Base-by-base conservation (phyloP, 495 filamentous ascomycete genomes). In the Penicillium argentinense region DNA sequence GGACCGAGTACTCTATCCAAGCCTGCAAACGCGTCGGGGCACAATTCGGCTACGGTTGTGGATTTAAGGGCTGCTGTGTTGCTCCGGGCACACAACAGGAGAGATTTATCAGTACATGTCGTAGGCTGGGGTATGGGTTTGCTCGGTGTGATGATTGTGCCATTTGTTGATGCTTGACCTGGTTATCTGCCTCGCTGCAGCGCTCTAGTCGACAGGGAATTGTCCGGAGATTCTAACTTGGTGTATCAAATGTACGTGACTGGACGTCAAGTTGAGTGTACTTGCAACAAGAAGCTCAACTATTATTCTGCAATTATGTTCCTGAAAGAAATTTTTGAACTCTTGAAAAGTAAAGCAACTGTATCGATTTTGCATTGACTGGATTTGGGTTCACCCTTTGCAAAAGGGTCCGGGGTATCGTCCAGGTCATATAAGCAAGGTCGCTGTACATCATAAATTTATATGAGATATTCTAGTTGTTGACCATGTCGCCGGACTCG, bases 401-500 rank as follows among this genome's bases (percentile, higher is more conserved):
- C 37, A 50, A 41, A 59, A 48, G 43, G 36, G 22, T 37, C 25
- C 25, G 45, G 59, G 59, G 59, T 62, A 62, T 62, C 51, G 49
- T 60, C 49, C 49, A 52, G 49, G 42, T 51, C 29, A 30, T 37
- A 11, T 33, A 23, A 47, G 32, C 25, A 54, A 41, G 24, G 16
- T 45, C 32, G 32, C 34, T 54, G 33, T 36, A 12, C 41, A 47
- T 51, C 42, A 43, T 53, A 47, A 49, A 43, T 38, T 48, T 39
- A 45, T 50, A 17, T 29, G 13, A 24, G 42, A 24, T 40, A n/a
- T 22, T 39, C 37, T 62, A 66, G 27, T 57, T 42, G 50, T 54
- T 62, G 45, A 77, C 49, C 16, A 78, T 74, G 50, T 81, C 73
- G 13, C 88, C 89, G 53, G 82, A 77, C 59, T 81, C 84, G 33